Evolutionary conservation across 139 green algal genomes (phyloP), one percentile per base, ranked within the genome.

Genomic region (Pleodorina starrii): DNA sequence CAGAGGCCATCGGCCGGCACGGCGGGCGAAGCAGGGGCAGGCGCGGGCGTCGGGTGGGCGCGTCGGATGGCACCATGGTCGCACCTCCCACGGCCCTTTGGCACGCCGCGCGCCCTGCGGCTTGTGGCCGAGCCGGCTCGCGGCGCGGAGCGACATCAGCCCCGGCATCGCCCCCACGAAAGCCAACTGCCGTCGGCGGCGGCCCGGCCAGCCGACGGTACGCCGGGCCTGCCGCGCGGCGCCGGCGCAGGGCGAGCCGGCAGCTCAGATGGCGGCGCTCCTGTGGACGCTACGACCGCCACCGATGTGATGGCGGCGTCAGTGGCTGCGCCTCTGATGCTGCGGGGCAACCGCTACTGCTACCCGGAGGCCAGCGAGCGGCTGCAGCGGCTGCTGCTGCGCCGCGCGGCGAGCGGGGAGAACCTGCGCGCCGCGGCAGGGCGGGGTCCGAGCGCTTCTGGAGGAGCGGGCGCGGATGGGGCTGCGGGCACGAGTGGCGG

Each of bases 71-170:
- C 72, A 40, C 6, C 12, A 29, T 35, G 23, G 74, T 35, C 46
- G 46, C n/a, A 43, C 11, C 74, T 11, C 12, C 74, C 74, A 25
- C 43, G 74, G 74, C 74, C 74, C 44, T 82, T 82, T 63, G 74
- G 74, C 7, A 40, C 74, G 10, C 35, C 74, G 14, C 74, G 74
- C n/a, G 74, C 27, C 27, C 74, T 82, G 74, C 43, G 46, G 35
- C 35, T 40, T 35, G 14, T 21, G 72, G 23, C 42, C 42, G 27
- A 5, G 38, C 43, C 72, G 40, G 27, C 21, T 35, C 42, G 21
- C 12, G 72, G 63, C 32, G 27, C n/a, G 2, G 19, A 73, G n/a
- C 63, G 54, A 2, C 54, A 2, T 25, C 54, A 27, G 9, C 54
- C 21, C 21, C 54, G 21, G 54, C 54, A n/a, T n/a, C n/a, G n/a